These are phyloP conservation scores for Dothiorella sarmentorum DNA, from an alignment of 2,329 filamentous ascomycete species.

Conservation along the genomic window DNA sequence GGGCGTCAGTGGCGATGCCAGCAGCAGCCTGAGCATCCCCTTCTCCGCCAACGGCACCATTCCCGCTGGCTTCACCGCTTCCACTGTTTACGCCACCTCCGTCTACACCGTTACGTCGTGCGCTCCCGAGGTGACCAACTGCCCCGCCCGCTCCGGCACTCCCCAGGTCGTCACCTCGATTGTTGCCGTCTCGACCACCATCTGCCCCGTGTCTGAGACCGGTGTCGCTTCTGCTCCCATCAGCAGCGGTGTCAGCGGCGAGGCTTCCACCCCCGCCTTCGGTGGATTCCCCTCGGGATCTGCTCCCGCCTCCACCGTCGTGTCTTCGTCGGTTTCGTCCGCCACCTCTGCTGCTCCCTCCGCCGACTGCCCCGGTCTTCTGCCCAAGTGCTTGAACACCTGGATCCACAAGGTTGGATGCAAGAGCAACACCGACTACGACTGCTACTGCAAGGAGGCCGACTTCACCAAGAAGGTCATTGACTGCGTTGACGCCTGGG, in stretches of 20 bases:
- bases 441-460: conserved; percentile 82
- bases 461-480: conserved; percentile 77
- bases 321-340: conserved; percentile 13
- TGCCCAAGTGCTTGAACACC: conserved; percentile 88
- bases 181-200: conserved; percentile 14
- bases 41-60: conserved; percentile 4
- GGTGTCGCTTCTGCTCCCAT: conserved; percentile 6
- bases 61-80: conserved; percentile 9
- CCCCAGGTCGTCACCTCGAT: conserved; percentile 6
- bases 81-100: conserved; percentile 16
- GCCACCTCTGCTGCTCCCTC: conserved; percentile 21
- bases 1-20: conserved; percentile 15
- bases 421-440: conserved; percentile 74
- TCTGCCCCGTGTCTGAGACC: conserved; percentile 16
- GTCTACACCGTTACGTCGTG: conserved; percentile 23
- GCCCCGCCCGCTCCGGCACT: conserved; percentile 23
- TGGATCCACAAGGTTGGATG: conserved; percentile 73
- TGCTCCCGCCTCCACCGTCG: neutral
- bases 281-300: neutral
- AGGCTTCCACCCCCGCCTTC: neutral
- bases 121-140: conserved; percentile 19
- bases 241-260: neutral
- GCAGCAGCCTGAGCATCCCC: conserved; percentile 4
- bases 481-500: conserved; percentile 75
- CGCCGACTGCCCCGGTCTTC: conserved; percentile 60